These are phyloP conservation scores for Limnomonas spitsbergensis DNA, from an alignment of 139 green algal genomes.

Conservation along the genomic window DNA sequence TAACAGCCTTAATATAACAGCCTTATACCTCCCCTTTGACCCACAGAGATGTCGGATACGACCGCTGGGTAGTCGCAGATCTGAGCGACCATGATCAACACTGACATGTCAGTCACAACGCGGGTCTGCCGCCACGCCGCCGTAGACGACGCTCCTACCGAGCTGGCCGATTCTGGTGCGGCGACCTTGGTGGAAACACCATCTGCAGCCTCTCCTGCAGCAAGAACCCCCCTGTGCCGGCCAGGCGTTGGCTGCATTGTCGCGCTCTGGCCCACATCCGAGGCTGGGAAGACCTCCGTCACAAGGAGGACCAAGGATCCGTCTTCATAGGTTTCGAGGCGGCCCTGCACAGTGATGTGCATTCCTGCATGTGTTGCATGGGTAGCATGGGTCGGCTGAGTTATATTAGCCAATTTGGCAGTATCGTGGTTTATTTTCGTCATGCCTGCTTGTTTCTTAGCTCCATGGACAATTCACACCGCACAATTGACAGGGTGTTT, in stretches of 20 bases:
- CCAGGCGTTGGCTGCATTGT: not conserved
- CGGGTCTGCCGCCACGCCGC: not conserved
- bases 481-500: no score
- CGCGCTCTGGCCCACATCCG: not conserved
- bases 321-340: not conserved
- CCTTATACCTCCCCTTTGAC: not conserved
- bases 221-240: not conserved
- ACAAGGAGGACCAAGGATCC: not conserved
- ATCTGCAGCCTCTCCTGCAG: not conserved
- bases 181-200: not conserved
- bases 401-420: no score
- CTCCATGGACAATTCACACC: no score
- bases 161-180: not conserved
- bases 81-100: conserved; percentile 10
- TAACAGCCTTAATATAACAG: no score
- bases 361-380: not conserved
- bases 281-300: not conserved
- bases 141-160: not conserved
- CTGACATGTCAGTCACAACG: not conserved
- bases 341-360: not conserved
- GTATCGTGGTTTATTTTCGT: no score
- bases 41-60: not conserved
- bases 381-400: not conserved
- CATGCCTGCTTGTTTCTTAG: no score
- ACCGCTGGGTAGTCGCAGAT: conserved; percentile 1